Percentiles rank a stretch among this genome's conserved stretches.
These are phyloP conservation scores for Porphyrellus cyaneotinctus DNA, from an alignment of 768 basidiomycete genomes.

Conservation along the genomic window DNA sequence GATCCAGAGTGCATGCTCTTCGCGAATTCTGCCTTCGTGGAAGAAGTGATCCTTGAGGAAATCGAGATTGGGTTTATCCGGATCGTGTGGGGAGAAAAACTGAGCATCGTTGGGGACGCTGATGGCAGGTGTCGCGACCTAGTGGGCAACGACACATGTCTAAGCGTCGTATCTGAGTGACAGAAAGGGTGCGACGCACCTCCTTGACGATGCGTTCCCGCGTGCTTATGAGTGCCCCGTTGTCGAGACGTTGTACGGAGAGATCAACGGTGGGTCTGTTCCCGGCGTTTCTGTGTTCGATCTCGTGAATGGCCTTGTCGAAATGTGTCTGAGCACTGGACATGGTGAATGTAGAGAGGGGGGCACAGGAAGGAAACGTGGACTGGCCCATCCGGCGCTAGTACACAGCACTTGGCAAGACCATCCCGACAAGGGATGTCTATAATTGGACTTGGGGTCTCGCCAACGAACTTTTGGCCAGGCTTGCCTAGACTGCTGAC, in stretches of 20 bases:
- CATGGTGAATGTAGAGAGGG: constrained; percentile 19
- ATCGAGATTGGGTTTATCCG: constrained; percentile 63
- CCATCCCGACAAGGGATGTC: neutral
- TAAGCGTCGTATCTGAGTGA: neutral
- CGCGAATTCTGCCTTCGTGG: constrained; percentile 60
- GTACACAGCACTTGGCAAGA: constrained; percentile 6
- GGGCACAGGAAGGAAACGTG: constrained; percentile 5
- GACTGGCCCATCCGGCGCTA: neutral
- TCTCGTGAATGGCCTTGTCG: constrained; percentile 29
- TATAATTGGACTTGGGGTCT: constrained; percentile 17
- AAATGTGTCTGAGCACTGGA: constrained; percentile 17
- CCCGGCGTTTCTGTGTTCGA: constrained; percentile 26
- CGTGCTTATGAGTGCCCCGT: constrained; percentile 23
- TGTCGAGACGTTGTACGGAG: constrained; percentile 25
- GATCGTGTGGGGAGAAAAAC: constrained; percentile 66
- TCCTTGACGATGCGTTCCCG: constrained; percentile 26
- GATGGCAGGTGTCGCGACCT: constrained; percentile 70
- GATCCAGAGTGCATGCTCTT: constrained; percentile 66
- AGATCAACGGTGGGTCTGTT: constrained; percentile 17
- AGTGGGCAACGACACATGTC: neutral
- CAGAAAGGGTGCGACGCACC: constrained; percentile 11
- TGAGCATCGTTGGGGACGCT: constrained; percentile 66
- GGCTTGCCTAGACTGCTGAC: too few relatives aligned
- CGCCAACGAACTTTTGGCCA: too few relatives aligned
- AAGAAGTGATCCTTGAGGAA: constrained; percentile 78